Evolutionary conservation across 169 alveolate genomes (phyloP).

Genomic region (Cryptosporidium parvum): DNA sequence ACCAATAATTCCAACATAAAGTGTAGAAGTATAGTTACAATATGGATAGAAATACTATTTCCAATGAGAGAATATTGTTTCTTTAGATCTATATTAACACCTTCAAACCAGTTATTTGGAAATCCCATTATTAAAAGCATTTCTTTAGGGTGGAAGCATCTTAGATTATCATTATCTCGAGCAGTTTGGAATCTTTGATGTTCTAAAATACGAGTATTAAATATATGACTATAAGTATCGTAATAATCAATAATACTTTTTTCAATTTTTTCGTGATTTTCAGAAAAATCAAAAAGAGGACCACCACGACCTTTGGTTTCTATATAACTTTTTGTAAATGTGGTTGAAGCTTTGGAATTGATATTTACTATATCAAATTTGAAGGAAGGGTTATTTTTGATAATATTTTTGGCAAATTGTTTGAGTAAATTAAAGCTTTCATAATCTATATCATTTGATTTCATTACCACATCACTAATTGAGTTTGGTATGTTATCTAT

Average conservation of each 20-base stretch:
- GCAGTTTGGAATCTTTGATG: conserved; percentile 13
- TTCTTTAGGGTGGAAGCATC: conserved; percentile 83
- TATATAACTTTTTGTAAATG: conserved; percentile 84
- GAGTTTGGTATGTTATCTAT: conserved; percentile 9
- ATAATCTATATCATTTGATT: background rate
- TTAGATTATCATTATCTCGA: conserved; percentile 29
- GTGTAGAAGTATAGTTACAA: conserved; percentile 80
- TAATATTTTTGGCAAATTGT: conserved; percentile 15
- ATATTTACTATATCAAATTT: conserved; percentile 83
- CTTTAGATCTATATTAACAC: conserved; percentile 72
- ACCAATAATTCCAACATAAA: conserved; percentile 75
- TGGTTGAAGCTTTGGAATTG: conserved; percentile 79
- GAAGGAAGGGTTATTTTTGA: conserved; percentile 48
- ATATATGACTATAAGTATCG: conserved; percentile 27
- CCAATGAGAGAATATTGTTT: conserved; percentile 81
- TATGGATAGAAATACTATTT: conserved; percentile 82
- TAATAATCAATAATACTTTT: background rate
- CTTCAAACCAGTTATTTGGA: conserved; percentile 79
- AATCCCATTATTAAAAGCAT: conserved; percentile 82
- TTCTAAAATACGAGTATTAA: conserved; percentile 28
- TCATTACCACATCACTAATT: conserved; percentile 16
- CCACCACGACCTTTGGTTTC: conserved; percentile 75
- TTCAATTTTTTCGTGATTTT: background rate
- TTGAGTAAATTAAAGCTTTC: background rate
- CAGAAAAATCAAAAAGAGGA: conserved; percentile 28